Evolutionary conservation across 1,139 yeast genomes (phyloP).

Genomic region (Groenewaldozyma sp.): DNA sequence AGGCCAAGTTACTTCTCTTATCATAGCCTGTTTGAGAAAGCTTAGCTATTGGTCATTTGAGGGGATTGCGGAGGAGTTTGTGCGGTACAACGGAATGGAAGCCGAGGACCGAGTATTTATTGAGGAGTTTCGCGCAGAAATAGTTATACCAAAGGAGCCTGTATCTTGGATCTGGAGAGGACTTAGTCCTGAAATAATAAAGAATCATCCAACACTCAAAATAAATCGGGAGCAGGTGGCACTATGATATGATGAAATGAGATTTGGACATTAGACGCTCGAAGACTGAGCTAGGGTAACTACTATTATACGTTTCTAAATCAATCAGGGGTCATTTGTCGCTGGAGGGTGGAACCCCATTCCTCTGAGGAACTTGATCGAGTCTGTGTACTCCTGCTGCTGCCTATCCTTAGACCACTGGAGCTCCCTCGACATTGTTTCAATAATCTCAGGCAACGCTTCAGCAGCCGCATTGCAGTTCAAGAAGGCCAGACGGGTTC

Average conservation of each 20-base stretch:
- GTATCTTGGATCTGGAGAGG: constrained; percentile 77
- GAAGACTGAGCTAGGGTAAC: no score
- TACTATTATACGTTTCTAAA: no score
- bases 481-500: constrained; percentile 87
- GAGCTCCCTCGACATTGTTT: constrained; percentile 71
- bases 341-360: constrained; percentile 30
- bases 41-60: constrained; percentile 85
- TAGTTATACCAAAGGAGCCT: constrained; percentile 42
- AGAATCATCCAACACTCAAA: constrained; percentile 27
- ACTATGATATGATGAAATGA: no score
- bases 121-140: constrained; percentile 64
- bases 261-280: no score
- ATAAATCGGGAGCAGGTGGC: constrained; percentile 11
- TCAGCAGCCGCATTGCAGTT: constrained; percentile 77
- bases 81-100: constrained; percentile 70
- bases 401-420: constrained; percentile 62
- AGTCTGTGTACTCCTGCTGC: constrained; percentile 37
- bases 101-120: constrained; percentile 77
- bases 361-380: constrained; percentile 31
- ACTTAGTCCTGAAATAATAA: constrained; percentile 46
- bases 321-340: no score
- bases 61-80: constrained; percentile 78
- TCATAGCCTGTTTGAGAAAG: constrained; percentile 78
- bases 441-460: constrained; percentile 80
- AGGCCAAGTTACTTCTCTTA: constrained; percentile 73